Conservation (phyloP, 106 monocot species). For the Dendrobium catenatum region DNA sequence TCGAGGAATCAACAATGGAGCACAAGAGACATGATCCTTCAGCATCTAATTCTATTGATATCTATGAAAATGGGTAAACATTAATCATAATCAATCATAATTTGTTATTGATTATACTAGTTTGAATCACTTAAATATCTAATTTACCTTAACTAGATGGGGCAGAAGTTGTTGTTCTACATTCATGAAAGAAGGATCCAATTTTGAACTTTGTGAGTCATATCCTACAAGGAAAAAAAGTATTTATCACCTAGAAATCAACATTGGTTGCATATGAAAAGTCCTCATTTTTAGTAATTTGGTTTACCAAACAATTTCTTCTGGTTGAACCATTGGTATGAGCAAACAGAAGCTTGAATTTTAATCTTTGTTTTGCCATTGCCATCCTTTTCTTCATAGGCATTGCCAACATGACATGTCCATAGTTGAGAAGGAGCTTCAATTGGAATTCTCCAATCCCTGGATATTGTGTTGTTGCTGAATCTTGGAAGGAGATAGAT, state of each 20-base stretch:
- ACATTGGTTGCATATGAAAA: no score
- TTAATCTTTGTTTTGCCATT: neutral
- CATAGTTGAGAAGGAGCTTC: slow-evolving; percentile 3
- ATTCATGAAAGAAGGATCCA: neutral
- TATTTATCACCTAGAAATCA: neutral
- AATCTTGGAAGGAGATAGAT: slow-evolving; percentile 7
- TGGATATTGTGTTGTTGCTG: neutral
- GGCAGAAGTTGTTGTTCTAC: neutral
- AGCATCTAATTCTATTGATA: slow-evolving; percentile 40
- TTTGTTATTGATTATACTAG: no score
- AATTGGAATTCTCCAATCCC: slow-evolving; percentile 2
- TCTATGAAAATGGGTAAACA: slow-evolving; percentile 6
- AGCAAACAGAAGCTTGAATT: slow-evolving; percentile 1
- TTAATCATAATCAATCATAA: no score
- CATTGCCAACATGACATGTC: neutral
- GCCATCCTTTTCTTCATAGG: neutral
- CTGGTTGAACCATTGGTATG: slow-evolving; percentile 2
- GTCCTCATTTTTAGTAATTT: neutral
- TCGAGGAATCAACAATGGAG: slow-evolving; percentile 18
- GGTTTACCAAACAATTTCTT: slow-evolving; percentile 4
- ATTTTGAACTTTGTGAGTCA: neutral
- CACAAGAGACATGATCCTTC: slow-evolving; percentile 18
- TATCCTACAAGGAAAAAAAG: neutral
- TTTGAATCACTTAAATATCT: no score
- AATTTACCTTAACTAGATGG: neutral